Conservation (phyloP, 495 filamentous ascomycete genomes). For the Bombardia bombarda region DNA sequence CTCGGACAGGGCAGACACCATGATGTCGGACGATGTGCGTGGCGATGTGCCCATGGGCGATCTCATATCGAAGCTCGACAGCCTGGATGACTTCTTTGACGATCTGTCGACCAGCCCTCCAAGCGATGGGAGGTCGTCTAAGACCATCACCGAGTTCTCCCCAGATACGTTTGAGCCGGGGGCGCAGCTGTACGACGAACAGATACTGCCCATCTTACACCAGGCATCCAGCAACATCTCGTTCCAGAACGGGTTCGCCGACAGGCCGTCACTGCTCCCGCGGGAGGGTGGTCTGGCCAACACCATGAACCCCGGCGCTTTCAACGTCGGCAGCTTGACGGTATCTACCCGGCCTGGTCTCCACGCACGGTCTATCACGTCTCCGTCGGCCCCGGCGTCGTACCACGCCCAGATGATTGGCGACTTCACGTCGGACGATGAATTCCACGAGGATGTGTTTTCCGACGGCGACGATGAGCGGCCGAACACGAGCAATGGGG, state of each 20-base stretch:
- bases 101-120: constrained; percentile 44
- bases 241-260: constrained; percentile 83
- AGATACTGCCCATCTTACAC: constrained; percentile 83
- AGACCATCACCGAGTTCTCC: constrained; percentile 55
- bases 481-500: constrained; percentile 20
- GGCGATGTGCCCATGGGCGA: constrained; percentile 66
- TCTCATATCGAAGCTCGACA: constrained; percentile 83
- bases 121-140: constrained; percentile 50
- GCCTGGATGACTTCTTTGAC: constrained; percentile 93
- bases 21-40: constrained; percentile 82
- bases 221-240: constrained; percentile 60
- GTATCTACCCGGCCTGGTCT: constrained; percentile 39
- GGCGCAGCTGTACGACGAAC: constrained; percentile 86
- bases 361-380: constrained; percentile 68
- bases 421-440: constrained; percentile 48
- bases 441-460: constrained; percentile 44
- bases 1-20: constrained; percentile 65
- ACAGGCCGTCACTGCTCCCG: constrained; percentile 47
- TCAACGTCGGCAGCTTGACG: constrained; percentile 27
- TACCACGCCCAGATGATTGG: constrained; percentile 44
- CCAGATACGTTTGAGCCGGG: constrained; percentile 59
- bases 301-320: constrained; percentile 56
- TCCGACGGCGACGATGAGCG: constrained; percentile 46
- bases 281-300: constrained; percentile 36
- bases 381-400: constrained; percentile 52